phyloP scores from a whole-genome alignment of 2,329 filamentous ascomycete genomes.

The Cordyceps javanica region DNA sequence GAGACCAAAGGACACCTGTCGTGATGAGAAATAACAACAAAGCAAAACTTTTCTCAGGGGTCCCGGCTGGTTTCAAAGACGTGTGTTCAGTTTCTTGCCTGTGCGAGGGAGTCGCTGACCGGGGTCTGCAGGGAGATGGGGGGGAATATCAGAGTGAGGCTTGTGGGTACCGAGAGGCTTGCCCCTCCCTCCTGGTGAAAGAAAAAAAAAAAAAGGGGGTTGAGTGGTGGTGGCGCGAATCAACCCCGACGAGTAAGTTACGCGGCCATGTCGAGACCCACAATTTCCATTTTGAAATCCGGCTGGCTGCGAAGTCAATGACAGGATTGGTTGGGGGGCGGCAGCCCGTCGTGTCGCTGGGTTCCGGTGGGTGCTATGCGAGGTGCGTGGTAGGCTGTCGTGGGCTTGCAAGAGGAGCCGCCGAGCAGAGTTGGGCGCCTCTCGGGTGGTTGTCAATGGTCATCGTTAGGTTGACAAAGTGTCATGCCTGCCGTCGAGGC shows the following conservation, averaged over 20 bases:
- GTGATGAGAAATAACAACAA: background rate
- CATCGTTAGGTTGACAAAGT: background rate
- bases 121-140: conserved; percentile 15
- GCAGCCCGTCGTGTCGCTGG: background rate
- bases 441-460: background rate
- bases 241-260: conserved; percentile 2
- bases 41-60: background rate
- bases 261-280: conserved; percentile 12
- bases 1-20: conserved; percentile 3
- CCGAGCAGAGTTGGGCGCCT: background rate
- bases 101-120: conserved; percentile 17
- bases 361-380: background rate
- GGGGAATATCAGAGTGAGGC: conserved; percentile 21
- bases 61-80: conserved; percentile 17
- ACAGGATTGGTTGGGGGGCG: background rate
- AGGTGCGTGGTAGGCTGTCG: background rate
- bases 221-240: conserved; percentile 6
- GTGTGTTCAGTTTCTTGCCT: conserved; percentile 13
- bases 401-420: background rate
- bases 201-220: conserved; percentile 7
- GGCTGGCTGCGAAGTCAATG: background rate
- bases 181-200: background rate
- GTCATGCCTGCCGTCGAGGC: background rate
- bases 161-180: conserved; percentile 14
- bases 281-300: conserved; percentile 8